Evolutionary conservation across 345 rosid genomes (phyloP), one percentile per base, ranked within the genome.

Genomic region (Eutrema heterophyllum): DNA sequence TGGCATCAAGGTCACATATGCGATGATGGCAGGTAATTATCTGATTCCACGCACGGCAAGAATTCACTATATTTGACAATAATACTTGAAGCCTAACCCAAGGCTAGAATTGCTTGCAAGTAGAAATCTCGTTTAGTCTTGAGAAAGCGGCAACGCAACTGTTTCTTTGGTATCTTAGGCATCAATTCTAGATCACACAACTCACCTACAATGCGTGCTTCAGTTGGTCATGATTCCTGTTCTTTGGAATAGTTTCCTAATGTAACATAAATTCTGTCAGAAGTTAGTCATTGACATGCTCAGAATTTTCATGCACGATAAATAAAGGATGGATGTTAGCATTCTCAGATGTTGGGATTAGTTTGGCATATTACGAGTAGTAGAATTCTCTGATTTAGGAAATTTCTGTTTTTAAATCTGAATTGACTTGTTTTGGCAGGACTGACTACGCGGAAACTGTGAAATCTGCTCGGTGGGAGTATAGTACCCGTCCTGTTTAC

Each of bases 1-100:
- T 94, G 98, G 97, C 84, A 94, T 82, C 97, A 94, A 87, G 98
- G 98, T 69, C 88, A 80, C 77, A 91, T 94, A 75, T 67, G 80
- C 51, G 96, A 91, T 78, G 81, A 78, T 61, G 81, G 81, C 57
- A 64, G 81, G 81, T 78, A 18, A 50, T 24, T 16, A 9, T 54
- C 10, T 63, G 41, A 51, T 41, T 50, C 48, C 33, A 2, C 54
- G 39, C 60, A 21, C 58, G 9, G 18, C 52, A 38, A 38, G 12
- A 32, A 1, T 60, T 29, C 35, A 30, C 14, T 43, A 9, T 39
- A 30, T 41, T 8, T 51, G 26, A 41, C 53, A 29, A 52, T 16
- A 13, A 9, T 63, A 40, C 50, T 52, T 62, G 38, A 52, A 62
- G 76, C 62, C 35, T 43, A 18, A 8, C 16, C 8, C 32, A 40